Conservation (phyloP, 371 early-diverging fungal genomes). For the Funneliformis caledonium region DNA sequence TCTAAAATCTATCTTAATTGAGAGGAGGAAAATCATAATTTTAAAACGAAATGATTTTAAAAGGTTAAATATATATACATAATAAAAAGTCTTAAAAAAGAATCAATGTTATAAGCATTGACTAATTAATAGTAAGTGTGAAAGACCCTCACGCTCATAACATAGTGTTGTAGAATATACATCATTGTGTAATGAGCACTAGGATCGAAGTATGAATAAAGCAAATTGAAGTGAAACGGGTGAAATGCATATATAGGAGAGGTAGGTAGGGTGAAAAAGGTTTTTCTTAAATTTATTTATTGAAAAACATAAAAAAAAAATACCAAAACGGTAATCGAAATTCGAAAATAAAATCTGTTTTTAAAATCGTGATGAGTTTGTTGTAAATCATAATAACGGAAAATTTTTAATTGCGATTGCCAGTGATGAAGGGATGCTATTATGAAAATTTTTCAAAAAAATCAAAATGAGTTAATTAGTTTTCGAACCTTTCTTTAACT, state of each 20-base stretch:
- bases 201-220: neutral
- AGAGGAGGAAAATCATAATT: no score
- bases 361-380: neutral
- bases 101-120: no score
- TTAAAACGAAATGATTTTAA: no score
- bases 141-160: no score
- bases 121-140: no score
- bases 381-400: neutral
- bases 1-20: no score
- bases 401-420: neutral
- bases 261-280: neutral
- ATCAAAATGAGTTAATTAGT: neutral
- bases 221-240: neutral
- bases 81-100: no score
- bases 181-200: no score
- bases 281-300: neutral
- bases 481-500: neutral
- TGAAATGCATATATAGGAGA: neutral
- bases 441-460: neutral
- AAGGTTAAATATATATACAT: no score
- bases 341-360: neutral
- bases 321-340: neutral
- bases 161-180: no score
- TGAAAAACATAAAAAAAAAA: neutral
- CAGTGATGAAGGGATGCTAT: constrained; percentile 34